Evolutionary conservation across 225 moss, liverwort and hornwort species (phyloP).

Genomic region (Pseudisothecium myosuroides): DNA sequence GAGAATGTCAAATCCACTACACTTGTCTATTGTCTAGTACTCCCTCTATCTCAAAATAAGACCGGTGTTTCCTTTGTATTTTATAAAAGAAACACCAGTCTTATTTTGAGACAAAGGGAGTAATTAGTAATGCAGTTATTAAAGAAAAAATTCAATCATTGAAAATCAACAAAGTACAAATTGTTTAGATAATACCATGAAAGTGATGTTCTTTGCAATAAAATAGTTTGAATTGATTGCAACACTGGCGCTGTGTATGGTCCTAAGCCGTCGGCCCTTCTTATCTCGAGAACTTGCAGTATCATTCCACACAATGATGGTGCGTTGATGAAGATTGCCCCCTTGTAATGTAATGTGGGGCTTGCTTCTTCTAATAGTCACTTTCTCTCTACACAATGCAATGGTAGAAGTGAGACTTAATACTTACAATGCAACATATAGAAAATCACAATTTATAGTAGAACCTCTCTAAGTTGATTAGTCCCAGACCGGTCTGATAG

Average conservation of each 20-base stretch:
- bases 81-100: no score
- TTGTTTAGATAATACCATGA: constrained; percentile 1
- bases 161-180: background rate
- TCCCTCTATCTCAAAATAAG: no score
- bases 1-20: background rate
- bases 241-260: constrained; percentile 34
- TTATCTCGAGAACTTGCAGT: constrained; percentile 9
- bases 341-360: constrained; percentile 24
- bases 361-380: constrained; percentile 3
- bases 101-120: no score
- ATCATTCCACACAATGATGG: constrained; percentile 26
- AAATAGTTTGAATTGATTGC: constrained; percentile 33
- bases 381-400: constrained; percentile 32
- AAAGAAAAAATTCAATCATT: background rate
- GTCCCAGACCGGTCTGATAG: no score
- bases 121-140: background rate
- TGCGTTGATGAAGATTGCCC: background rate
- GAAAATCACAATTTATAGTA: no score
- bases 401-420: background rate
- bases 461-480: no score
- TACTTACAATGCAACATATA: background rate
- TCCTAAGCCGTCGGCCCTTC: constrained; percentile 1
- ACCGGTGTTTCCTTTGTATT: background rate
- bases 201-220: constrained; percentile 38
- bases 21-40: background rate